Evolutionary conservation across 805 yeast genomes (phyloP).

Genomic region (Clavispora fructus): DNA sequence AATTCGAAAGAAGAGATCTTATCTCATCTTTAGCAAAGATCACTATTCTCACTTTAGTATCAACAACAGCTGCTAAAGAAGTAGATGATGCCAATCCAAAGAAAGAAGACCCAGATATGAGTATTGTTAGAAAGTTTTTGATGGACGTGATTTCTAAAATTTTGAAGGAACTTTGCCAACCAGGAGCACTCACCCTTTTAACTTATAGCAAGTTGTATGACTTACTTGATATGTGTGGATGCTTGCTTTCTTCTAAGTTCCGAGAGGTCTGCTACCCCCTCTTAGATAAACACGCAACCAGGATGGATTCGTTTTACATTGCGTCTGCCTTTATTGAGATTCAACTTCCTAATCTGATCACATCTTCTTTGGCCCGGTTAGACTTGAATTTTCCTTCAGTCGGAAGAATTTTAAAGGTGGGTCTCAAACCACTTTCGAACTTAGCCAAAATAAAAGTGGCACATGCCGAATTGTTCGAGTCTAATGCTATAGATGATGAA

Average conservation of each 20-base stretch:
- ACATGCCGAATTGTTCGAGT: constrained; percentile 54
- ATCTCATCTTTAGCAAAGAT: constrained; percentile 60
- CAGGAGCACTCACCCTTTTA: not conserved
- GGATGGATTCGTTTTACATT: constrained; percentile 58
- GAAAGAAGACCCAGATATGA: constrained; percentile 61
- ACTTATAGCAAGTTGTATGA: constrained; percentile 53
- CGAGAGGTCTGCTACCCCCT: constrained; percentile 40
- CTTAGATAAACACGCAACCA: constrained; percentile 43
- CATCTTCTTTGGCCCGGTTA: constrained; percentile 55
- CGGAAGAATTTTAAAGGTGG: constrained; percentile 51
- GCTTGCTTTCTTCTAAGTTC: constrained; percentile 39
- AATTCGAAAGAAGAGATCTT: constrained; percentile 44
- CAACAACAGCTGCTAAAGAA: constrained; percentile 51
- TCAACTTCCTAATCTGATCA: constrained; percentile 51
- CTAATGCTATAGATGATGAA: constrained; percentile 43
- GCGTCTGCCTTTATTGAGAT: constrained; percentile 66
- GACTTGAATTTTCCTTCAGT: constrained; percentile 74
- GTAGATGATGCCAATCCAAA: constrained; percentile 41
- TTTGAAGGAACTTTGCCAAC: constrained; percentile 39
- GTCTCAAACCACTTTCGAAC: constrained; percentile 54
- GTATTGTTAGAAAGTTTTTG: constrained; percentile 67
- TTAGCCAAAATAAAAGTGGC: constrained; percentile 53
- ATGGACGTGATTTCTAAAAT: constrained; percentile 63
- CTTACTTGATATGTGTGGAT: constrained; percentile 44
- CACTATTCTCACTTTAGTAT: constrained; percentile 56